Percentiles rank a stretch among this genome's conserved stretches.
Evolutionary conservation across 306 rosid genomes (phyloP).

Genomic region (Quercus wislizeni): DNA sequence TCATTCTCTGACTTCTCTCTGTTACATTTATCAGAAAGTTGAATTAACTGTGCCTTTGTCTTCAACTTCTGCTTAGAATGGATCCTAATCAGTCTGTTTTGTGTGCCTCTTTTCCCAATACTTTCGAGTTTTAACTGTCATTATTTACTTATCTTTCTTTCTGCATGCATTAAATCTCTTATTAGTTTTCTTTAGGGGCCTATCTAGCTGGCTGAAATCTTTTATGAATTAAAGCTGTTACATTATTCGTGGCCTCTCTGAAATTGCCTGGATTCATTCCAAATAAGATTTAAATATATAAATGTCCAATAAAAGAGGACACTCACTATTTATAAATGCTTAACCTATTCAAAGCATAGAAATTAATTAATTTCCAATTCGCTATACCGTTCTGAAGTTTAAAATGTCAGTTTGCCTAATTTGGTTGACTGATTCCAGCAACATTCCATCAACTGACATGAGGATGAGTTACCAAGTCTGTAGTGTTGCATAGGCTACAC

Average conservation of each 20-base stretch:
- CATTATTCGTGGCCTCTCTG: background rate
- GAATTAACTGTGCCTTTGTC: background rate
- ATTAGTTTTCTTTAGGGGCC: background rate
- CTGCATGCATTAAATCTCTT: background rate
- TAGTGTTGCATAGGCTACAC: background rate
- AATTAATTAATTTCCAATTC: too few species aligned
- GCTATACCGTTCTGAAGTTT: too few species aligned
- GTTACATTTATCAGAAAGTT: conserved; percentile 1
- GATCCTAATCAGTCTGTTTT: background rate
- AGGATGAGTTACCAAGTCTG: background rate
- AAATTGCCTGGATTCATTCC: background rate
- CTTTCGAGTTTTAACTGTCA: background rate
- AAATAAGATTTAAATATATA: background rate
- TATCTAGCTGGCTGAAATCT: background rate
- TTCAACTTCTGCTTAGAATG: background rate
- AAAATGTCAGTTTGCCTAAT: too few species aligned
- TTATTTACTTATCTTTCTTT: background rate
- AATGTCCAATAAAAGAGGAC: background rate
- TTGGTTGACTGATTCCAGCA: too few species aligned
- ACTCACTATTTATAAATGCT: too few species aligned
- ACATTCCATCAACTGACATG: background rate
- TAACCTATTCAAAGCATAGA: too few species aligned
- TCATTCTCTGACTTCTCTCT: conserved; percentile 9
- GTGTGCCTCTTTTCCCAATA: background rate
- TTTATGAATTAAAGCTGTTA: background rate